Conservation (phyloP, 768 basidiomycete genomes). For the Leccinum boreale region DNA sequence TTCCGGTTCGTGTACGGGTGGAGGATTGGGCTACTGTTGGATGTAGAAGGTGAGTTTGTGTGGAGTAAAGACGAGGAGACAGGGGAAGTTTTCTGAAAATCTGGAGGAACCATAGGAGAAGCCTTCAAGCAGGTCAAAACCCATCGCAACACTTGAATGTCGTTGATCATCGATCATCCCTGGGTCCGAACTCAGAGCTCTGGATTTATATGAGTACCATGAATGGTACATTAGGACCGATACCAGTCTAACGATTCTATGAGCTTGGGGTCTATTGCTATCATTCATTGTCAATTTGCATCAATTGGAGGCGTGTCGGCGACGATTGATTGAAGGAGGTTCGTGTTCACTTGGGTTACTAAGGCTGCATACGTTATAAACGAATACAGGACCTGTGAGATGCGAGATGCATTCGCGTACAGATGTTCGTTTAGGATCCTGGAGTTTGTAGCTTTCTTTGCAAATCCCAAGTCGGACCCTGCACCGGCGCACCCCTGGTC, state of each 20-base stretch:
- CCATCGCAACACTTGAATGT: no score
- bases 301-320: slow-evolving; percentile 48
- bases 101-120: slow-evolving; percentile 14
- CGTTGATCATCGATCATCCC: no score
- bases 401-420: slow-evolving; percentile 79
- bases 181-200: slow-evolving; percentile 56
- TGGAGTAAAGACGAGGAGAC: slow-evolving; percentile 24
- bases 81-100: slow-evolving; percentile 33
- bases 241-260: slow-evolving; percentile 46
- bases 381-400: slow-evolving; percentile 78
- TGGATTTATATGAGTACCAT: slow-evolving; percentile 20
- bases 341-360: background rate
- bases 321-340: background rate
- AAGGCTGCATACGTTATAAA: slow-evolving; percentile 51
- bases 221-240: background rate
- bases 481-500: slow-evolving; percentile 57
- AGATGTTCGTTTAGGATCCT: slow-evolving; percentile 72
- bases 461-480: slow-evolving; percentile 55
- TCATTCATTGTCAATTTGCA: slow-evolving; percentile 30
- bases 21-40: slow-evolving; percentile 37
- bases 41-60: slow-evolving; percentile 41
- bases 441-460: slow-evolving; percentile 56
- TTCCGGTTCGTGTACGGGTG: slow-evolving; percentile 39
- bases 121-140: no score
- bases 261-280: slow-evolving; percentile 54